Conservation (phyloP, 2,329 filamentous ascomycete genomes). For the Davidsoniella virescens region DNA sequence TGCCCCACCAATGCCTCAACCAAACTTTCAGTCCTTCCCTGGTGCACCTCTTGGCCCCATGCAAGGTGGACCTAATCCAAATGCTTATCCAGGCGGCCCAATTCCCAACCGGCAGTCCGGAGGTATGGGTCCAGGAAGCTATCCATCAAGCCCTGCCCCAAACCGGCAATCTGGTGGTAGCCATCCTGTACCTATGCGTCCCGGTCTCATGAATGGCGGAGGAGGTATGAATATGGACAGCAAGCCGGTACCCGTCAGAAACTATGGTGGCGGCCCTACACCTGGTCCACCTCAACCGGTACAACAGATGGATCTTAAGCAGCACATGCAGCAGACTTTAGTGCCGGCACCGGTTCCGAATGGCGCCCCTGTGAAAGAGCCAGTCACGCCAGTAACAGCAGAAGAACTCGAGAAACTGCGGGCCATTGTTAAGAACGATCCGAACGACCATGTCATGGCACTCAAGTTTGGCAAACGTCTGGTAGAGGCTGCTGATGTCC, state of each 20-base stretch:
- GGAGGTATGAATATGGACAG: constrained; percentile 27
- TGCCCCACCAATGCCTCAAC: constrained; percentile 32
- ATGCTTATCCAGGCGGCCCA: constrained; percentile 1
- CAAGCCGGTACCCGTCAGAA: constrained; percentile 42
- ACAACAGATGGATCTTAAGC: constrained; percentile 19
- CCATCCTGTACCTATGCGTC: constrained; percentile 46
- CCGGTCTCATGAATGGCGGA: constrained; percentile 36
- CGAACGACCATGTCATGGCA: constrained; percentile 54
- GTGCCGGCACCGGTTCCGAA: constrained; percentile 15
- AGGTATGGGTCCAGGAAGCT: not conserved
- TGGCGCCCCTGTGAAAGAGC: constrained; percentile 15
- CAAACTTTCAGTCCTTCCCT: constrained; percentile 9
- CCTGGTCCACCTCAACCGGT: constrained; percentile 24
- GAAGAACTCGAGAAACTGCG: constrained; percentile 65
- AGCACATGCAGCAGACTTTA: constrained; percentile 17
- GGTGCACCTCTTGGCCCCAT: not conserved
- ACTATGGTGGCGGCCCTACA: constrained; percentile 25
- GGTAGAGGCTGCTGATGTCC: constrained; percentile 65
- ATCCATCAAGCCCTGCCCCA: not conserved
- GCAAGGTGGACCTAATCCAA: not conserved
- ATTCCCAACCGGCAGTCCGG: not conserved
- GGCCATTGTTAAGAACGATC: constrained; percentile 50
- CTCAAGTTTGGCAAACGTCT: constrained; percentile 67
- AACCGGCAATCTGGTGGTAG: constrained; percentile 18
- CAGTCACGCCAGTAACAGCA: constrained; percentile 48